phyloP scores from a whole-genome alignment of 805 yeast genomes.

The Nakazawaea populi region DNA sequence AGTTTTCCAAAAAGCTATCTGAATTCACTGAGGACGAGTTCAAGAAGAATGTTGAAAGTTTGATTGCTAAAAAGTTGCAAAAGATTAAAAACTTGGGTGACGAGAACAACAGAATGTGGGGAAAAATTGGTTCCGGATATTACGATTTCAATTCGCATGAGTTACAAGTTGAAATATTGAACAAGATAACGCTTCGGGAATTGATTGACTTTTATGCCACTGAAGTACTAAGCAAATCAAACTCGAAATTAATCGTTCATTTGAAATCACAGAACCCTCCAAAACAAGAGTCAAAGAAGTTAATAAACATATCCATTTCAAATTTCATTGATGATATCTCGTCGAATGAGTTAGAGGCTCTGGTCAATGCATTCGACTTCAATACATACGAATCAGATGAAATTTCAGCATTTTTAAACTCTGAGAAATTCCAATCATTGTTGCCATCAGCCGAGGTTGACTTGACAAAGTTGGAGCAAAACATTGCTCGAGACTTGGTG shows the following conservation, averaged over 20 bases:
- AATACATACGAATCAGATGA: background rate
- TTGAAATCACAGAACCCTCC: slow-evolving; percentile 47
- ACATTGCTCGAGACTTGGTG: slow-evolving; percentile 10
- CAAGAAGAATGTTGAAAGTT: slow-evolving; percentile 60
- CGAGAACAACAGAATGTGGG: slow-evolving; percentile 63
- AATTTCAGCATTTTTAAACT: slow-evolving; percentile 2
- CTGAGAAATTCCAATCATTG: background rate
- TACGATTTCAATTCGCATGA: slow-evolving; percentile 65
- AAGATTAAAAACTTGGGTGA: slow-evolving; percentile 75
- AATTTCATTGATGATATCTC: slow-evolving; percentile 21
- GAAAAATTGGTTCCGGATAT: slow-evolving; percentile 65
- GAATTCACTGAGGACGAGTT: slow-evolving; percentile 61
- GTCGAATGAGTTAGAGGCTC: slow-evolving; percentile 16
- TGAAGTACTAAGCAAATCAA: slow-evolving; percentile 23
- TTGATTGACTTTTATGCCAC: slow-evolving; percentile 48
- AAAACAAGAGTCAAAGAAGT: slow-evolving; percentile 15
- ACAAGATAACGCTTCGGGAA: slow-evolving; percentile 48
- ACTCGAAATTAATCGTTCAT: slow-evolving; percentile 45
- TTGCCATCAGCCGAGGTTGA: slow-evolving; percentile 6
- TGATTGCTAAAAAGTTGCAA: slow-evolving; percentile 59
- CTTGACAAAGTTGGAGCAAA: background rate
- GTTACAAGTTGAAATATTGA: slow-evolving; percentile 51
- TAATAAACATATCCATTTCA: slow-evolving; percentile 20
- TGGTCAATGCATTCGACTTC: slow-evolving; percentile 12
- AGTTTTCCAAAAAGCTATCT: slow-evolving; percentile 38